A percentile compares a stretch with the other conserved stretches of the same genome.
Evolutionary conservation across 257 asterid species (phyloP).

Genomic region (Fraxinus pennsylvanica): DNA sequence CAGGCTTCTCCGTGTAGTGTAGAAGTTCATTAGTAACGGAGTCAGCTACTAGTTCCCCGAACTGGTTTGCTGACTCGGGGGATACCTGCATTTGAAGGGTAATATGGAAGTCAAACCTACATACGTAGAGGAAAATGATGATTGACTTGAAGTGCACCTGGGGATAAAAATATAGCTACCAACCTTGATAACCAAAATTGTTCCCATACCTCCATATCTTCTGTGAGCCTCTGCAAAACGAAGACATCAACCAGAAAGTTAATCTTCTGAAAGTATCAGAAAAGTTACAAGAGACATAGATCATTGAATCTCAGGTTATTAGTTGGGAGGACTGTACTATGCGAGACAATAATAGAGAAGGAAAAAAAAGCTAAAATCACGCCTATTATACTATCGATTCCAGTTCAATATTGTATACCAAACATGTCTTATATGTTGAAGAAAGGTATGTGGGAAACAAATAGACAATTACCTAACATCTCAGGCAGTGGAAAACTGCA

Average conservation of each 20-base stretch:
- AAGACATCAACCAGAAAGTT: conserved; percentile 20
- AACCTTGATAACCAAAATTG: conserved; percentile 79
- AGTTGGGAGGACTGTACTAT: not conserved
- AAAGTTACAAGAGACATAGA: not conserved
- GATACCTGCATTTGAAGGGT: conserved; percentile 54
- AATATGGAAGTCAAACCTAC: not conserved
- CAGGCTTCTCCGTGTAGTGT: conserved; percentile 92
- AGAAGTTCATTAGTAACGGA: conserved; percentile 70
- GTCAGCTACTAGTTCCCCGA: conserved; percentile 87
- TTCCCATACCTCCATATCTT: conserved; percentile 79
- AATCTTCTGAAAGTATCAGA: not conserved
- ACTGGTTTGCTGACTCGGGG: conserved; percentile 76
- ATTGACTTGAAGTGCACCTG: not conserved
- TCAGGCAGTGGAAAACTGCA: conserved; percentile 81
- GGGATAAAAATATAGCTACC: not conserved
- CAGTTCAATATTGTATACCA: not conserved
- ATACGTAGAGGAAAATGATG: not conserved
- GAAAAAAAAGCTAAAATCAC: not conserved
- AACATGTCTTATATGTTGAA: not conserved
- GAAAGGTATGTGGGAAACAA: not conserved
- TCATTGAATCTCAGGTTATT: not conserved
- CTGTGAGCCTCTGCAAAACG: conserved; percentile 57
- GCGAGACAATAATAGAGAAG: not conserved
- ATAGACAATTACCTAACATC: conserved; percentile 66
- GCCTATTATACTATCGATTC: not conserved